Evolutionary conservation across 2,329 filamentous ascomycete genomes (phyloP).

Genomic region (Cytospora chrysosperma): DNA sequence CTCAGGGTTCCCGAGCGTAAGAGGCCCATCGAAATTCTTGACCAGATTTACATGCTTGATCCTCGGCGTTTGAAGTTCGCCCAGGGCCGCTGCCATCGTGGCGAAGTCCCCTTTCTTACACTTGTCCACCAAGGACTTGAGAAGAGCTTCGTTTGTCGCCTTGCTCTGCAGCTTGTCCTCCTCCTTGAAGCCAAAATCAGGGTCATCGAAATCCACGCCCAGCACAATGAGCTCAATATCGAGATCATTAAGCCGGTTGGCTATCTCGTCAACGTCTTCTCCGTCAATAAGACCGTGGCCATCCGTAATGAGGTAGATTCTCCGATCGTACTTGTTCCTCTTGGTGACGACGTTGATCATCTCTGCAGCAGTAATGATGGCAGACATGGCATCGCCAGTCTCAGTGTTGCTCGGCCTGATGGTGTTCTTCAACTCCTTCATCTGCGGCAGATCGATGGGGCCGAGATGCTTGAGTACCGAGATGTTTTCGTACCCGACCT

Average conservation of each 20-base stretch:
- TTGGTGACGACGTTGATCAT: slow-evolving; percentile 82
- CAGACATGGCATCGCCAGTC: slow-evolving; percentile 81
- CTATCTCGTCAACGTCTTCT: slow-evolving; percentile 69
- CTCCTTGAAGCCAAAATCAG: slow-evolving; percentile 87
- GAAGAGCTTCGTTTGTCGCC: slow-evolving; percentile 69
- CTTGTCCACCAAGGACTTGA: slow-evolving; percentile 64
- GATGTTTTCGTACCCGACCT: slow-evolving; percentile 79
- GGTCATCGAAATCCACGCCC: slow-evolving; percentile 90
- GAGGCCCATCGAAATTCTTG: slow-evolving; percentile 73
- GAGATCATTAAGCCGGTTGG: slow-evolving; percentile 69
- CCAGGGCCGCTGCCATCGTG: slow-evolving; percentile 83
- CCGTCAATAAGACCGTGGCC: slow-evolving; percentile 70
- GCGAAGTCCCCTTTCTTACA: slow-evolving; percentile 71
- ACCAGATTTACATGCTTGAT: slow-evolving; percentile 75
- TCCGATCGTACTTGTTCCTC: slow-evolving; percentile 76
- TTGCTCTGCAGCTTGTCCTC: slow-evolving; percentile 76
- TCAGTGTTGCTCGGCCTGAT: slow-evolving; percentile 68
- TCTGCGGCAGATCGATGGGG: slow-evolving; percentile 62
- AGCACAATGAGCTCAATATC: slow-evolving; percentile 77
- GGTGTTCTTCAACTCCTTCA: slow-evolving; percentile 61
- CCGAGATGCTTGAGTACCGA: slow-evolving; percentile 70
- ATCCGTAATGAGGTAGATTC: slow-evolving; percentile 84
- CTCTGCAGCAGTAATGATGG: slow-evolving; percentile 79
- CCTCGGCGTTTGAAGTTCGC: slow-evolving; percentile 73
- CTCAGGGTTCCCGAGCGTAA: slow-evolving; percentile 77